Conservation (phyloP, 2,329 filamentous ascomycete genomes). For the Coleophoma crateriformis region DNA sequence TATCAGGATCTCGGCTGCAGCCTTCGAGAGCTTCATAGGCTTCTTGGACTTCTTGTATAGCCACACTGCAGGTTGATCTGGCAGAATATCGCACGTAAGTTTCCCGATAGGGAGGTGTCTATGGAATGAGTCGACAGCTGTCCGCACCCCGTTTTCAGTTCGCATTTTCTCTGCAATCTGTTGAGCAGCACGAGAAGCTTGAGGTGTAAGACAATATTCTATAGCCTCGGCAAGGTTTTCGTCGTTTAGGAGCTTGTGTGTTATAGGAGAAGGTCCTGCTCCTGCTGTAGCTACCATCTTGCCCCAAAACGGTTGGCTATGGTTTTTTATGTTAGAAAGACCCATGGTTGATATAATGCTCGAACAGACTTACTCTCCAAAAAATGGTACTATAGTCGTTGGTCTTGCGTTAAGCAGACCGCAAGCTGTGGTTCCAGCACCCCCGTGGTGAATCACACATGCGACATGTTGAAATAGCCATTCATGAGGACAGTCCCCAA, state of each 20-base stretch:
- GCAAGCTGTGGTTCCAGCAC: conserved; percentile 52
- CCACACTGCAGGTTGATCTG: conserved; percentile 36
- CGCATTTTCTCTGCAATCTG: conserved; percentile 51
- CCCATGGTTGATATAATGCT: not conserved
- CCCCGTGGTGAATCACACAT: conserved; percentile 52
- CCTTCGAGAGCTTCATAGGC: conserved; percentile 14
- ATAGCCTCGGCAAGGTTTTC: conserved; percentile 61
- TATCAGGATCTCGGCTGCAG: conserved; percentile 9
- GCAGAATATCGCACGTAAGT: conserved; percentile 63
- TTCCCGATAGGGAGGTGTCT: conserved; percentile 56
- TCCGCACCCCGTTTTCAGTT: conserved; percentile 54
- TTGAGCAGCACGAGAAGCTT: conserved; percentile 46
- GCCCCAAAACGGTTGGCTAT: conserved; percentile 68
- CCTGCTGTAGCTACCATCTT: conserved; percentile 65
- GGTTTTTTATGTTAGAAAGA: not conserved
- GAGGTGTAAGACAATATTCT: conserved; percentile 47
- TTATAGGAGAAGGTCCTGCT: conserved; percentile 64
- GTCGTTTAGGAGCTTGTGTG: conserved; percentile 59
- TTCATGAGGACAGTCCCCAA: conserved; percentile 50
- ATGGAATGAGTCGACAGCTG: conserved; percentile 63
- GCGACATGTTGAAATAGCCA: conserved; percentile 53
- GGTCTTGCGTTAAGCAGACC: conserved; percentile 45
- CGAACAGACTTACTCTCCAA: conserved; percentile 35
- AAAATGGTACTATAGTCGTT: conserved; percentile 51
- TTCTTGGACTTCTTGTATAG: conserved; percentile 20